These are phyloP conservation scores for Periconia macrospinosa DNA, from an alignment of 2,329 filamentous ascomycete species.

Conservation along the genomic window DNA sequence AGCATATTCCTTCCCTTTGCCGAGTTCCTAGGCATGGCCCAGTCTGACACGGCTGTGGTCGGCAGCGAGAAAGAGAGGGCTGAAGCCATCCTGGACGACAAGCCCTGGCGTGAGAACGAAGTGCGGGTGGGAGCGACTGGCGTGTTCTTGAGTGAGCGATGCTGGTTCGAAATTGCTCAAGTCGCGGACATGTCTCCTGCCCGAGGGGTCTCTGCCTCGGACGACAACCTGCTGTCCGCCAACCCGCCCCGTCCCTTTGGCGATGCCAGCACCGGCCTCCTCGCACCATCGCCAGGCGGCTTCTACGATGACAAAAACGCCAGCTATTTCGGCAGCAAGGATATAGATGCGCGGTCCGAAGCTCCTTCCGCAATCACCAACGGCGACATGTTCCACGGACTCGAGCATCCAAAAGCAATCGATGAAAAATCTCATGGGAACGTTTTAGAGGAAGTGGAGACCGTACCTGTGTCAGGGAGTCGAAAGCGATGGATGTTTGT, in stretches of 20 bases:
- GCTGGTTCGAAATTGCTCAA: slow-evolving; percentile 88
- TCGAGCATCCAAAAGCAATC: slow-evolving; percentile 92
- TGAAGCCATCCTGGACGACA: slow-evolving; percentile 88
- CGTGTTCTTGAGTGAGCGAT: slow-evolving; percentile 91
- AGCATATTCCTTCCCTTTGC: slow-evolving; percentile 93
- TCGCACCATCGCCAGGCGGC: slow-evolving; percentile 58
- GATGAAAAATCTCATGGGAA: slow-evolving; percentile 93
- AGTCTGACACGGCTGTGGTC: slow-evolving; percentile 81
- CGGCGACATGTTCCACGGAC: slow-evolving; percentile 94
- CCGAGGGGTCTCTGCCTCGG: slow-evolving; percentile 41
- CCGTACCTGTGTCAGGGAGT: slow-evolving; percentile 72
- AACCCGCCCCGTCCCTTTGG: slow-evolving; percentile 57
- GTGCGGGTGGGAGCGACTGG: slow-evolving; percentile 88
- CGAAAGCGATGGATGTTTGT: slow-evolving; percentile 90
- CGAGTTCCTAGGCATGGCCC: slow-evolving; percentile 88
- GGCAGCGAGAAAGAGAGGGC: slow-evolving; percentile 91
- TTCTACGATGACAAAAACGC: slow-evolving; percentile 77
- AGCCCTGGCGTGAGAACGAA: slow-evolving; percentile 90
- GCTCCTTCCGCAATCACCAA: slow-evolving; percentile 90
- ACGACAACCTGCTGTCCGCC: slow-evolving; percentile 61
- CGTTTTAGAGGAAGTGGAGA: slow-evolving; percentile 86
- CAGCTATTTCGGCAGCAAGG: slow-evolving; percentile 79
- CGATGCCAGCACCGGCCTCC: slow-evolving; percentile 60
- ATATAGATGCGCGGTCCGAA: slow-evolving; percentile 84
- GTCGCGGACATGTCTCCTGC: slow-evolving; percentile 60